Conservation (phyloP, 768 basidiomycete genomes). For the Phlebiopsis flavidoalba region DNA sequence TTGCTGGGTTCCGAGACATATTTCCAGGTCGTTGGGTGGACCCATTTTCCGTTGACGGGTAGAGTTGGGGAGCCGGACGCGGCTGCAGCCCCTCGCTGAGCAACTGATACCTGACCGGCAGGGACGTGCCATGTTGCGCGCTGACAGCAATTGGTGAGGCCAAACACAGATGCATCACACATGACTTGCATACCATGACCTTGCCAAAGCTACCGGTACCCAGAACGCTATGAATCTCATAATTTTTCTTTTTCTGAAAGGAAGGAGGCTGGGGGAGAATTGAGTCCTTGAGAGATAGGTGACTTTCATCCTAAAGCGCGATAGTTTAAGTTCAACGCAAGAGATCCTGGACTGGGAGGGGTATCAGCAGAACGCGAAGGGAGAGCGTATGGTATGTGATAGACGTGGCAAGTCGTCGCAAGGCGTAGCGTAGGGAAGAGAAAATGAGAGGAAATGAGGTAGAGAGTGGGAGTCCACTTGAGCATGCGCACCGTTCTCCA, state of each 20-base stretch:
- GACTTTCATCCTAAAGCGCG: constrained; percentile 8
- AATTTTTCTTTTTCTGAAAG: constrained; percentile 81
- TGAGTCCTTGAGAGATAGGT: constrained; percentile 38
- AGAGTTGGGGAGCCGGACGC: constrained; percentile 13
- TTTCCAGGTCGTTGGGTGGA: not conserved
- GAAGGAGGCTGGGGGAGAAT: constrained; percentile 81
- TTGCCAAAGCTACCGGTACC: constrained; percentile 89
- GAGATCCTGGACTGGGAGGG: not conserved
- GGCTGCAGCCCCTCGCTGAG: constrained; percentile 53
- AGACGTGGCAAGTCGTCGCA: not conserved
- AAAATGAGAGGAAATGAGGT: not conserved
- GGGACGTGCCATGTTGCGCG: constrained; percentile 78
- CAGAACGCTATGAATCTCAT: constrained; percentile 66
- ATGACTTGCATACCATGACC: constrained; percentile 60
- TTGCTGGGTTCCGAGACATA: not conserved
- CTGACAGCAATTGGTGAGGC: constrained; percentile 29
- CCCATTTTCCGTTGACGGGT: not conserved
- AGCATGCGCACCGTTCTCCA: not conserved
- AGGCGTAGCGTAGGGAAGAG: not conserved
- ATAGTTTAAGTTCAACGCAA: not conserved
- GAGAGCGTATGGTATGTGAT: not conserved
- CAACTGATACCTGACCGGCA: constrained; percentile 47
- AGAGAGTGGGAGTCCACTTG: not conserved
- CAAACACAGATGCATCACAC: not conserved
- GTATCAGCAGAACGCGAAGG: not conserved